Evolutionary conservation across 2,329 filamentous ascomycete species (phyloP), one percentile per base, ranked within the genome.

Genomic region (Colletotrichum gigasporum): DNA sequence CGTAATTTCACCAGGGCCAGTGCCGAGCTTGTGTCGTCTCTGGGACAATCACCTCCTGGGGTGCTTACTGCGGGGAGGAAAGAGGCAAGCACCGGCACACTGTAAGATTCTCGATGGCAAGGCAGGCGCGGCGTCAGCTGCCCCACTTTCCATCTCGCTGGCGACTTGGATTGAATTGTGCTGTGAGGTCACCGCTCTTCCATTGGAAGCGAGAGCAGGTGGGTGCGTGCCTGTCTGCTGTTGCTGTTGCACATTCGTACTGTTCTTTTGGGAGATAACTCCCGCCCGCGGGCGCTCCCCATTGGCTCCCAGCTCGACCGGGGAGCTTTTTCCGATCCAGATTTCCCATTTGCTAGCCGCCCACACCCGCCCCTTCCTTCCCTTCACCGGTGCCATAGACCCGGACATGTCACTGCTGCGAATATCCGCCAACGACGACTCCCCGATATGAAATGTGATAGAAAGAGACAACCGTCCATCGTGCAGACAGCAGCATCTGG

Each of bases 351-450:
- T 54, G 62, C 42, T 42, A 26, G 26, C 56, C 57, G 16, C 24
- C 50, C 50, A 42, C 50, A 61, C 56, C 50, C 34, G 57, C 44
- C 26, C 45, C 41, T 42, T 55, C 52, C 53, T 32, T 45, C 30
- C 53, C 57, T 55, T 55, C 50, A 55, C 62, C 62, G 57, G 62
- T 65, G 62, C 62, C 62, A 55, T 54, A 65, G 62, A 65, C 35
- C 50, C 44, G 62, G 62, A 61, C 62, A 55, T 62, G 57, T 24
- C 56, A 51, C 35, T 62, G 42, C 62, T 65, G 62, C 57, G 35
- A 65, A 62, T 45, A 55, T 62, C 62, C 62, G 62, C 62, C 62
- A 39, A 65, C 62, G 39, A 61, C 56, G 22, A 35, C 35, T 47
- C 34, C 47, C 62, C 50, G 50, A 65, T 55, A 20, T 62, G 62